These are phyloP conservation scores for Mycena amicta DNA, from an alignment of 768 basidiomycete species.

Conservation along the genomic window DNA sequence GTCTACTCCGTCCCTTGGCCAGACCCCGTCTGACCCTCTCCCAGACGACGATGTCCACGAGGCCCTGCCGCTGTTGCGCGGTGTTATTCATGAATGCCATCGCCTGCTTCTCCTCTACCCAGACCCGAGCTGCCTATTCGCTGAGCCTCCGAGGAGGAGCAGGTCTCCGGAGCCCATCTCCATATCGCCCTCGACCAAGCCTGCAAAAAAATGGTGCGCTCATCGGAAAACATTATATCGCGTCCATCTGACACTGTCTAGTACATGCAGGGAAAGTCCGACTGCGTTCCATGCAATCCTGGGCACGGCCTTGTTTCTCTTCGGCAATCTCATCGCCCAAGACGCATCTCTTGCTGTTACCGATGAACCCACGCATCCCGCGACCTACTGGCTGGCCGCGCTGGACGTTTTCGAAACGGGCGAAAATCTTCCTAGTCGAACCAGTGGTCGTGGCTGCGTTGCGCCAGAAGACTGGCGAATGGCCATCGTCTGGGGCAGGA, in stretches of 20 bases:
- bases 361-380: constrained; percentile 55
- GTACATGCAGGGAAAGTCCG: constrained; percentile 51
- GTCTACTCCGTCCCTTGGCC: constrained; percentile 22
- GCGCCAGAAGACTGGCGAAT: constrained; percentile 66
- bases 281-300: constrained; percentile 70
- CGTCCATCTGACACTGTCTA: constrained; percentile 24
- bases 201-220: constrained; percentile 20
- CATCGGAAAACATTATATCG: no score
- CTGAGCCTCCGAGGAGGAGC: constrained; percentile 25
- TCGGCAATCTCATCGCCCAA: constrained; percentile 62
- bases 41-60: constrained; percentile 49
- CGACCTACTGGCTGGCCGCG: constrained; percentile 67
- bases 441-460: constrained; percentile 33
- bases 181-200: constrained; percentile 8
- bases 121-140: constrained; percentile 58
- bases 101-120: constrained; percentile 57
- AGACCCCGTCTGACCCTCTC: constrained; percentile 2
- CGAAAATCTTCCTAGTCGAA: constrained; percentile 57
- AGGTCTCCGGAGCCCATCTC: constrained; percentile 19
- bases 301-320: constrained; percentile 63
- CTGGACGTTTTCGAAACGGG: constrained; percentile 73
- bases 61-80: constrained; percentile 58
- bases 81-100: constrained; percentile 69
- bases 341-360: constrained; percentile 50
- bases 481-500: constrained; percentile 68